These are phyloP conservation scores for Solanum acaule DNA, from an alignment of 257 asterid genomes.

Conservation along the genomic window DNA sequence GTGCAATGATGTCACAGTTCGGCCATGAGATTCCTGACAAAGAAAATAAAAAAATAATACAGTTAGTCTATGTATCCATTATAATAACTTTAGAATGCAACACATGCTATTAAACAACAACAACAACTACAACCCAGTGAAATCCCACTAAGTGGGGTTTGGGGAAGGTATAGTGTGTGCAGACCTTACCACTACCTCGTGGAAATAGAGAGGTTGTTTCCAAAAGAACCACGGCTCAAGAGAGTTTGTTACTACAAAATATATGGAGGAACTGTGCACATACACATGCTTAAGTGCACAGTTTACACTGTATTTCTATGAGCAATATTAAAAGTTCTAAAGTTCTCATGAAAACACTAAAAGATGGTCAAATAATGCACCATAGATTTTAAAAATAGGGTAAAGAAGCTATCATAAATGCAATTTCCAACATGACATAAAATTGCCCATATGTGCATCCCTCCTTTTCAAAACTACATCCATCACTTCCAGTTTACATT, in stretches of 20 bases:
- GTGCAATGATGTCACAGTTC: constrained; percentile 41
- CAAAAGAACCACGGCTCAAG: background rate
- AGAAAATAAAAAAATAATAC: background rate
- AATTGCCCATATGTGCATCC: background rate
- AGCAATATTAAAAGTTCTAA: background rate
- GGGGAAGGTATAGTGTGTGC: background rate
- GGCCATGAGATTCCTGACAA: constrained; percentile 66
- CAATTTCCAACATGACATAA: background rate
- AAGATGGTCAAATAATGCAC: background rate
- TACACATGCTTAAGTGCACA: background rate
- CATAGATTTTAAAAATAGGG: background rate
- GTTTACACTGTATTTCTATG: background rate
- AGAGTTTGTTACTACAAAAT: background rate
- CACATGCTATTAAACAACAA: background rate
- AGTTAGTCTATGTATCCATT: background rate
- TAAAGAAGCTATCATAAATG: background rate
- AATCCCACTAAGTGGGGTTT: background rate
- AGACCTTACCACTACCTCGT: background rate
- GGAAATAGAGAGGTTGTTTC: background rate
- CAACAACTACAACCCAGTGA: background rate
- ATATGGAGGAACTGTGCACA: background rate
- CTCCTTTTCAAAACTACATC: background rate
- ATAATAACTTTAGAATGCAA: background rate
- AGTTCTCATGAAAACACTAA: background rate
- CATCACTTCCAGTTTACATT: background rate